These are phyloP conservation scores for Naganishia vishniacii DNA, from an alignment of 768 basidiomycete species.

Conservation along the genomic window DNA sequence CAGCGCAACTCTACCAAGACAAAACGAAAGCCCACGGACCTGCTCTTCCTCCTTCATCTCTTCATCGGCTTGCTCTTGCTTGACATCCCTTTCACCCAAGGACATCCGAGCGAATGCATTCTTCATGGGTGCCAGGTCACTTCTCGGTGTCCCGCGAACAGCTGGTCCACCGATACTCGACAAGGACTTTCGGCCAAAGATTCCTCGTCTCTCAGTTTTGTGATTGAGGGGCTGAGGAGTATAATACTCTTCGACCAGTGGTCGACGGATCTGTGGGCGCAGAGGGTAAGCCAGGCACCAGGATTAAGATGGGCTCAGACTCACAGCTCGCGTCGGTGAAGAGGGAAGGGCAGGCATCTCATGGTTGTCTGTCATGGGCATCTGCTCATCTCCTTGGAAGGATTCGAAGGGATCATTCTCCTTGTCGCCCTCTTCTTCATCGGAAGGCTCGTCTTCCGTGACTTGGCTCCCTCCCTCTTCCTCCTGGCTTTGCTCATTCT, in stretches of 20 bases:
- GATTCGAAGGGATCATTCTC: conserved; percentile 5
- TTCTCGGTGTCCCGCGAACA: conserved; percentile 15
- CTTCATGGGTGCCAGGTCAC: conserved; percentile 6
- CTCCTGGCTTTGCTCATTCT: neutral
- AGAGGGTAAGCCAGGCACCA: too few species aligned
- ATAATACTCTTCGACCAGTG: conserved; percentile 11
- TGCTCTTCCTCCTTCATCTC: conserved; percentile 12
- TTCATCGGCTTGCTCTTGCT: neutral
- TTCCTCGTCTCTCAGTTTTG: conserved; percentile 7
- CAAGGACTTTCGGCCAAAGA: conserved; percentile 17
- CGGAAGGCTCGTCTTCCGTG: conserved; percentile 15
- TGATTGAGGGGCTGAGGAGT: neutral
- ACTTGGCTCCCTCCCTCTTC: conserved; percentile 22
- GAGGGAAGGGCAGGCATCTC: neutral
- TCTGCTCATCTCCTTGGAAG: neutral
- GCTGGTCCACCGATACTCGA: conserved; percentile 18
- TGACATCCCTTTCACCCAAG: neutral
- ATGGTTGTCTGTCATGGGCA: too few species aligned
- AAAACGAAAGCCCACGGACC: neutral
- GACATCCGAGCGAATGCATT: conserved; percentile 8
- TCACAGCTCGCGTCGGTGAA: conserved; percentile 16
- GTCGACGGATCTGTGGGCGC: neutral
- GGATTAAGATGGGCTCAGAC: neutral
- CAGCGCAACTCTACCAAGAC: too few species aligned
- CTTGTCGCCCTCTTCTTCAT: conserved; percentile 21